These are phyloP conservation scores for Ogataea polymorpha DNA, from an alignment of 805 yeast genomes.

Conservation along the genomic window DNA sequence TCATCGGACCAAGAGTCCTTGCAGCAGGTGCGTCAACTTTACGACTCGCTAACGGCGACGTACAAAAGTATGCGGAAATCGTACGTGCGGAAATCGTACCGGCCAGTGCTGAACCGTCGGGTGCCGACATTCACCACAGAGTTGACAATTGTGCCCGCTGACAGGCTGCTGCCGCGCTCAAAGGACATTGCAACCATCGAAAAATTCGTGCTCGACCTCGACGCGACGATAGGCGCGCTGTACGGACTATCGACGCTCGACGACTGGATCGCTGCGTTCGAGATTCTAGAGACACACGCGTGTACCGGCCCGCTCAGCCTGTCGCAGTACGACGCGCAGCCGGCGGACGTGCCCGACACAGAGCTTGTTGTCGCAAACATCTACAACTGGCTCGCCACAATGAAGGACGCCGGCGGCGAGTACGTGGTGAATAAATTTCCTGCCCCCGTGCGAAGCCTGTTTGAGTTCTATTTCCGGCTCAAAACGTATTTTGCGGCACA, in stretches of 20 bases:
- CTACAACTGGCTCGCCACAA: slow-evolving; percentile 63
- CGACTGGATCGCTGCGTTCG: slow-evolving; percentile 80
- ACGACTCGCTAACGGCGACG: slow-evolving; percentile 34
- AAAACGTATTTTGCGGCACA: slow-evolving; percentile 62
- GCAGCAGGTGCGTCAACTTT: slow-evolving; percentile 21
- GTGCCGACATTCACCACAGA: slow-evolving; percentile 41
- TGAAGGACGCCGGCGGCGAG: slow-evolving; percentile 39
- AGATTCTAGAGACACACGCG: slow-evolving; percentile 67
- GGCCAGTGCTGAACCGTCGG: slow-evolving; percentile 49
- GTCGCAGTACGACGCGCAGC: slow-evolving; percentile 50
- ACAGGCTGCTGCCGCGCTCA: slow-evolving; percentile 25
- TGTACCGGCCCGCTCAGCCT: slow-evolving; percentile 54
- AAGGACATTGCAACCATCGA: slow-evolving; percentile 50
- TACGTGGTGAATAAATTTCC: slow-evolving; percentile 54
- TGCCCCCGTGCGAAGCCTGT: slow-evolving; percentile 58
- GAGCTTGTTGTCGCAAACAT: slow-evolving; percentile 63
- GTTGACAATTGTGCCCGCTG: slow-evolving; percentile 38
- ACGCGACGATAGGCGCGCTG: slow-evolving; percentile 55
- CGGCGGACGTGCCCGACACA: slow-evolving; percentile 43
- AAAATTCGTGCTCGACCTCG: slow-evolving; percentile 59
- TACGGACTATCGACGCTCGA: slow-evolving; percentile 55
- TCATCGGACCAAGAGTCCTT: slow-evolving; percentile 13
- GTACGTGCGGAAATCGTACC: slow-evolving; percentile 67
- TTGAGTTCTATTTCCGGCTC: slow-evolving; percentile 65
- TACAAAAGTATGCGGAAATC: slow-evolving; percentile 66